phyloP scores from a whole-genome alignment of 2,329 filamentous ascomycete genomes.

The Talaromyces sp. region DNA sequence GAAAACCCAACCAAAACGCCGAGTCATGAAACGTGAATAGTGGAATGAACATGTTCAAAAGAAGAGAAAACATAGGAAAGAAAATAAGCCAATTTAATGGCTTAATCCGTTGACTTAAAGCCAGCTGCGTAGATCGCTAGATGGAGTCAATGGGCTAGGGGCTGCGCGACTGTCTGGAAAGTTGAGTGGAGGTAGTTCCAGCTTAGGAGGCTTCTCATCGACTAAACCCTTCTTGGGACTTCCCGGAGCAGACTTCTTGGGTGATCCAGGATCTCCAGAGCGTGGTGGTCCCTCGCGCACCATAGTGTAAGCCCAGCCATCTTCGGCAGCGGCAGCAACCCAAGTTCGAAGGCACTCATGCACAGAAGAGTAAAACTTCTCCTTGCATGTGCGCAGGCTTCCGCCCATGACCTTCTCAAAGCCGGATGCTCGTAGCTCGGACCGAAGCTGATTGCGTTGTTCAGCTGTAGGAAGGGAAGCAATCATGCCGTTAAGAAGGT shows the following conservation, averaged over 20 bases:
- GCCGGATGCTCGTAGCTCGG: constrained; percentile 76
- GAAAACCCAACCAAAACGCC: constrained; percentile 20
- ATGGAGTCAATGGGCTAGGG: constrained; percentile 25
- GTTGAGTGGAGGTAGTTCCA: constrained; percentile 53
- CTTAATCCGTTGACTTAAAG: constrained; percentile 30
- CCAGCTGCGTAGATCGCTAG: constrained; percentile 40
- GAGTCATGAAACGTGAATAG: constrained; percentile 29
- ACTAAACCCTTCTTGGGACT: constrained; percentile 49
- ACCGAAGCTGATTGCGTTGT: constrained; percentile 77
- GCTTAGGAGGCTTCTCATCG: constrained; percentile 59
- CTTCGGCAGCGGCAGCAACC: constrained; percentile 83
- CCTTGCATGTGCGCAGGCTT: constrained; percentile 87
- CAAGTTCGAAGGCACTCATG: constrained; percentile 88
- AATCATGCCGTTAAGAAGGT: constrained; percentile 87
- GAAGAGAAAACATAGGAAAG: constrained; percentile 10
- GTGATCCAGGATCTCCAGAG: constrained; percentile 38
- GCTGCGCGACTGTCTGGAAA: constrained; percentile 26
- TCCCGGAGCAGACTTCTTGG: constrained; percentile 45
- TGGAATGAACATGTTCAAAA: constrained; percentile 10
- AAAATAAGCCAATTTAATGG: constrained; percentile 6
- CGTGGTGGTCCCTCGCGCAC: constrained; percentile 63
- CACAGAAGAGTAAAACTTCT: constrained; percentile 93
- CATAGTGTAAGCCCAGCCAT: constrained; percentile 81
- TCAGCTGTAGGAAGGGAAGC: constrained; percentile 71
- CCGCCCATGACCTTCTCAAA: constrained; percentile 89